Base-by-base conservation (phyloP, 495 filamentous ascomycete species). In the Lasiosphaeria miniovina region DNA sequence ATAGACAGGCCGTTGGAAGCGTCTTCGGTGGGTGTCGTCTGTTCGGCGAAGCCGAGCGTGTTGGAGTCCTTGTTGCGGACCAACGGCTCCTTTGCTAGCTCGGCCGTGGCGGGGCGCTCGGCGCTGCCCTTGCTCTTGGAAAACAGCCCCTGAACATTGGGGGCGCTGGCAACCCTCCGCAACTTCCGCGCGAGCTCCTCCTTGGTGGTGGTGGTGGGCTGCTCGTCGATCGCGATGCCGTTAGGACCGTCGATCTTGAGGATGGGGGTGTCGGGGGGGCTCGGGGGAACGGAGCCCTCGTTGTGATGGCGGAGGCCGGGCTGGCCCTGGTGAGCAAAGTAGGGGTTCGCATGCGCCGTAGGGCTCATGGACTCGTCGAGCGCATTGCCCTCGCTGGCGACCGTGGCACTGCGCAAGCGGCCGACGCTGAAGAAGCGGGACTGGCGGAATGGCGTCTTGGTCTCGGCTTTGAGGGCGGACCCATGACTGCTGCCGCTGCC, bases 121-220 rank as follows among this genome's bases (percentile, higher is more conserved):
- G 77, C 80, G 62, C 75, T 78, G 9, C 76, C 75, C 69, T 89
- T 86, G 35, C 59, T 78, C 52, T 83, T 84, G 56, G 80, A 80
- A 69, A 98, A 98, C 6, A 98, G 77, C 11, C 93, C 94, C 68
- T 98, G 94, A 8, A 94, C 91, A 80, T 98, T 98, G 12, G 94
- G 94, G 49, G 94, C 94, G 61, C 92, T 96, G 24, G 94, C 94
- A 41, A 98, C 95, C 68, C 94, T 84, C 64, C 94, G 84, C 65
- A 98, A 74, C 66, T 96, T 97, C 63, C 94, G 81, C 40, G 93
- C 94, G 61, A 98, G 71, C 75, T 96, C 94, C 72, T 96, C 91
- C 73, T 96, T 96, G 33, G 91, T 91, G 53, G 88, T 86, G 53
- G 84, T 84, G 6, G 86, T 87, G 14, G 88, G 85, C 71, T 95